phyloP scores from a whole-genome alignment of 805 yeast genomes.

The Phaffomyces antillensis region DNA sequence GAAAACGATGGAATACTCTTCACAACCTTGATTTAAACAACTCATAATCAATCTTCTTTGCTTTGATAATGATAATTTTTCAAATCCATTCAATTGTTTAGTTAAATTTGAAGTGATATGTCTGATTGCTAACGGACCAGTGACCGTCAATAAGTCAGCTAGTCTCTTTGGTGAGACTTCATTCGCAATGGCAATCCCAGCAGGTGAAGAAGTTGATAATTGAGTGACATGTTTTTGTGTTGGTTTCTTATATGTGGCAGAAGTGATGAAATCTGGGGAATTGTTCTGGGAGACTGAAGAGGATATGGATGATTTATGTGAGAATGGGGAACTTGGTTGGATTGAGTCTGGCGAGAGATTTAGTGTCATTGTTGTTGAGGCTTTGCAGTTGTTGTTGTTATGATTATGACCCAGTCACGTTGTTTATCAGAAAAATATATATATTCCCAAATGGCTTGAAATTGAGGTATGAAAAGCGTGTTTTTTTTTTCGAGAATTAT shows the following conservation, averaged over 20 bases:
- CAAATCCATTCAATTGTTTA: slow-evolving; percentile 70
- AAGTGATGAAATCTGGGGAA: slow-evolving; percentile 22
- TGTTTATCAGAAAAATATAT: too few relatives aligned
- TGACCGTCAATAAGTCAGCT: slow-evolving; percentile 56
- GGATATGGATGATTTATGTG: slow-evolving; percentile 14
- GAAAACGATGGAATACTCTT: slow-evolving; percentile 50
- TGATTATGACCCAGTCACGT: too few relatives aligned
- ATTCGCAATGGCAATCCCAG: slow-evolving; percentile 81
- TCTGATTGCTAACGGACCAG: slow-evolving; percentile 88
- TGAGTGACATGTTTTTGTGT: slow-evolving; percentile 24
- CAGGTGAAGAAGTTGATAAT: slow-evolving; percentile 76
- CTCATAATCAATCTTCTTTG: slow-evolving; percentile 88
- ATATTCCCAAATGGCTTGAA: too few relatives aligned
- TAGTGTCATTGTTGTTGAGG: too few relatives aligned
- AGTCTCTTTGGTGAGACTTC: slow-evolving; percentile 75
- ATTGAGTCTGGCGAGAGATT: slow-evolving; percentile 16
- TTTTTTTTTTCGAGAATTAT: too few relatives aligned
- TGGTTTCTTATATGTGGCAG: slow-evolving; percentile 22
- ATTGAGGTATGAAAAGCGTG: too few relatives aligned
- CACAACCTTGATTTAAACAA: slow-evolving; percentile 70
- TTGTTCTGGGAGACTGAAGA: slow-evolving; percentile 10
- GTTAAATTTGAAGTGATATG: slow-evolving; percentile 78
- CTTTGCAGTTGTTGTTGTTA: too few relatives aligned
- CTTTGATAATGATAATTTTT: slow-evolving; percentile 72
- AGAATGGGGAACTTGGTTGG: slow-evolving; percentile 23